Evolutionary conservation across 768 basidiomycete genomes (phyloP).

Genomic region (Coprinopsis marcescibilis): DNA sequence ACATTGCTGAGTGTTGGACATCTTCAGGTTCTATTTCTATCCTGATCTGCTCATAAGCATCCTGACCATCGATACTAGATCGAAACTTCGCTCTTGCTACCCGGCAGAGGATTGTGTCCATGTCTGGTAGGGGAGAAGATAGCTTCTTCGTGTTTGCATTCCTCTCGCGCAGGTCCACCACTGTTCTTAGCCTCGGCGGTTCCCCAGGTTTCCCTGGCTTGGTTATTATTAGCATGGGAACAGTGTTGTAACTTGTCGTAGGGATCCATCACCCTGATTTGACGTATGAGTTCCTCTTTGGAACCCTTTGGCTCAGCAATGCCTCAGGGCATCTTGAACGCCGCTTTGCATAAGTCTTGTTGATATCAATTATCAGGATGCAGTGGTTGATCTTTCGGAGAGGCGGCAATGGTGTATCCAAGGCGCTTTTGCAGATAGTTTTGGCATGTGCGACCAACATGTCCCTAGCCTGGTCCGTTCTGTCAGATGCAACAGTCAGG

Average conservation of each 20-base stretch:
- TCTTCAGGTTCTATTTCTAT: slow-evolving; percentile 22
- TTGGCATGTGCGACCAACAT: slow-evolving; percentile 19
- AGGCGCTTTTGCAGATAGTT: slow-evolving; percentile 17
- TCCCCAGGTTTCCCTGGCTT: slow-evolving; percentile 20
- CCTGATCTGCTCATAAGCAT: slow-evolving; percentile 37
- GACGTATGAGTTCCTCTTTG: slow-evolving; percentile 25
- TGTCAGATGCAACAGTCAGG: slow-evolving; percentile 10
- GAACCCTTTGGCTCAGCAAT: slow-evolving; percentile 23
- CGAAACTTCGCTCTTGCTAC: slow-evolving; percentile 23
- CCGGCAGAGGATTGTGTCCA: slow-evolving; percentile 21
- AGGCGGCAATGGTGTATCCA: slow-evolving; percentile 25
- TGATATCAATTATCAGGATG: slow-evolving; percentile 34
- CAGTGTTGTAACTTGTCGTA: slow-evolving; percentile 24
- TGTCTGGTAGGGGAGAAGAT: slow-evolving; percentile 21
- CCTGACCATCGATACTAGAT: slow-evolving; percentile 31
- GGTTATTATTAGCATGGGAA: slow-evolving; percentile 30
- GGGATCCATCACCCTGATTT: slow-evolving; percentile 25
- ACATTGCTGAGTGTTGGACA: slow-evolving; percentile 18
- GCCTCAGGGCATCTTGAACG: slow-evolving; percentile 33
- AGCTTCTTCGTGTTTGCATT: slow-evolving; percentile 35
- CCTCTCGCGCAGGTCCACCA: slow-evolving; percentile 27
- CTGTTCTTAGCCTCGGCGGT: slow-evolving; percentile 20
- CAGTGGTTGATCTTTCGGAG: slow-evolving; percentile 30
- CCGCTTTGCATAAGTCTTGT: slow-evolving; percentile 26
- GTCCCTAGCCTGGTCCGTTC: slow-evolving; percentile 14